Percentiles rank a stretch among this genome's conserved stretches.
Evolutionary conservation across 768 basidiomycete species (phyloP).

Genomic region (Hygrophorus russula): DNA sequence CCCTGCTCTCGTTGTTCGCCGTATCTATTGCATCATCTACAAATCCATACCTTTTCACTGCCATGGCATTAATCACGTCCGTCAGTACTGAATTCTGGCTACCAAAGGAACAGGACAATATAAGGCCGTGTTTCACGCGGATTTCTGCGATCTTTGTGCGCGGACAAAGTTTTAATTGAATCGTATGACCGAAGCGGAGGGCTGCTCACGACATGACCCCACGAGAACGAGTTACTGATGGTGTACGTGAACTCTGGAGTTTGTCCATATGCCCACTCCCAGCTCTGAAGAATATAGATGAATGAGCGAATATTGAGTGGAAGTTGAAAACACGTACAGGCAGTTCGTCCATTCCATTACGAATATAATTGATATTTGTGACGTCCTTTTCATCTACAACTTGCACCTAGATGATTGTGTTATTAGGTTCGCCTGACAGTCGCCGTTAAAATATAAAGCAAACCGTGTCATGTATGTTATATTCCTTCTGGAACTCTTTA

Average conservation of each 20-base stretch:
- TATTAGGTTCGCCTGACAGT: not conserved
- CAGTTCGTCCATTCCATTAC: slow-evolving; percentile 61
- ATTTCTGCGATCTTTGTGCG: slow-evolving; percentile 33
- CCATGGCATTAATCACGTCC: not conserved
- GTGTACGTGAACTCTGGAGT: slow-evolving; percentile 86
- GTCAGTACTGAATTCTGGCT: not conserved
- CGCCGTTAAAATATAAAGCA: slow-evolving; percentile 5
- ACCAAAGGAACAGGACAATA: slow-evolving; percentile 35
- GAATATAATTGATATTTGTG: slow-evolving; percentile 46
- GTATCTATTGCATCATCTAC: slow-evolving; percentile 3
- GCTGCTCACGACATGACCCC: slow-evolving; percentile 38
- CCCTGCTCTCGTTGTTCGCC: not conserved
- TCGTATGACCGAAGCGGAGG: slow-evolving; percentile 2
- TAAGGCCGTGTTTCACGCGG: slow-evolving; percentile 54
- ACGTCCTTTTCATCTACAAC: slow-evolving; percentile 37
- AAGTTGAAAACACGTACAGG: slow-evolving; percentile 31
- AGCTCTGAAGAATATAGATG: slow-evolving; percentile 41
- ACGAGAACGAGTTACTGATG: slow-evolving; percentile 29
- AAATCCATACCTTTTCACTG: slow-evolving; percentile 8
- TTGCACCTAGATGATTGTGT: slow-evolving; percentile 20
- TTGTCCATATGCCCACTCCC: slow-evolving; percentile 91
- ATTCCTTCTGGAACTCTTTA: slow-evolving; percentile 51
- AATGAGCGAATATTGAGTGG: not conserved
- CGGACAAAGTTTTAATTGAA: not conserved
- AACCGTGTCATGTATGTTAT: slow-evolving; percentile 26